These are phyloP conservation scores for Phaeotremella skinneri DNA, from an alignment of 768 basidiomycete species.

Conservation along the genomic window DNA sequence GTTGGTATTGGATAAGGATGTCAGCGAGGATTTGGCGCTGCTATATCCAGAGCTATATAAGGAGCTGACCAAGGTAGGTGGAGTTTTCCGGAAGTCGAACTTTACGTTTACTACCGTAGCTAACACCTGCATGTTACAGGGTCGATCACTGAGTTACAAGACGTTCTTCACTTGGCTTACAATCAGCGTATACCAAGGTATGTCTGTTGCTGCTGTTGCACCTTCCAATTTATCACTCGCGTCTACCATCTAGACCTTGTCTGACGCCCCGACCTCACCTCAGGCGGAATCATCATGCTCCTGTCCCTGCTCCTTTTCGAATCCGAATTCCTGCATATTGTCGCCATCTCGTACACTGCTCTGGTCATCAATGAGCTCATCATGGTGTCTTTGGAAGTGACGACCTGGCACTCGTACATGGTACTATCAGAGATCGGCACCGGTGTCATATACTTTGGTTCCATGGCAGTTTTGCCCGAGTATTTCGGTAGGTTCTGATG, in stretches of 20 bases:
- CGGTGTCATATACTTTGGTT: constrained; percentile 78
- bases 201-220: no score
- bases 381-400: constrained; percentile 98
- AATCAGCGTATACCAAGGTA: constrained; percentile 96
- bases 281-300: constrained; percentile 98
- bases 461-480: constrained; percentile 89
- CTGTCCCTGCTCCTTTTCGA: constrained; percentile 94
- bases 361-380: constrained; percentile 94
- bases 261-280: background rate
- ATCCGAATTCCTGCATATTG: constrained; percentile 95
- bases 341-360: constrained; percentile 96
- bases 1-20: constrained; percentile 88
- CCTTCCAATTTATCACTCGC: background rate
- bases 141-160: constrained; percentile 90
- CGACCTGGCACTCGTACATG: constrained; percentile 98
- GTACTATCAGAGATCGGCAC: constrained; percentile 86
- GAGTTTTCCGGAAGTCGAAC: constrained; percentile 19
- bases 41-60: constrained; percentile 97
- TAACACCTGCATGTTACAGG: no score
- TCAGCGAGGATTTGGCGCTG: constrained; percentile 90
- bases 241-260: background rate
- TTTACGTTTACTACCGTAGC: constrained; percentile 8
- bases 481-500: constrained; percentile 75
- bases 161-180: constrained; percentile 98
- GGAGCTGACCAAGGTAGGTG: constrained; percentile 96